phyloP scores from a whole-genome alignment of 495 filamentous ascomycete genomes.

The Aspergillus mulundensis region DNA sequence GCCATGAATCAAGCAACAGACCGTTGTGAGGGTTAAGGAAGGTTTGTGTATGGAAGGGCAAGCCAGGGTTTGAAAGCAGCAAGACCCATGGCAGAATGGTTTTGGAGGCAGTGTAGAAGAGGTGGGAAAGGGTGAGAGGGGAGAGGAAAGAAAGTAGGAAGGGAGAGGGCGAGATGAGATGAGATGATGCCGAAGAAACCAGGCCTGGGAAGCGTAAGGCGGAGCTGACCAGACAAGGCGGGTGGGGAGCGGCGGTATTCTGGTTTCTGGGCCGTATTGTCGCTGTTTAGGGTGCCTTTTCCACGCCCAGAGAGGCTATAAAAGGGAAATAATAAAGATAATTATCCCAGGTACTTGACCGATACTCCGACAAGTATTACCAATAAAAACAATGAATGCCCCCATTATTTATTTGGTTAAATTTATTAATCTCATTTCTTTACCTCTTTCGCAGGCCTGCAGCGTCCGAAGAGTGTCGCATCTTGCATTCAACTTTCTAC shows the following conservation, averaged over 20 bases:
- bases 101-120: slow-evolving; percentile 7
- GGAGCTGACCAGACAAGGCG: slow-evolving; percentile 13
- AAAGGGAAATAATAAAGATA: slow-evolving; percentile 9
- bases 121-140: slow-evolving; percentile 11
- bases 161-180: slow-evolving; percentile 25
- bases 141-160: slow-evolving; percentile 17
- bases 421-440: slow-evolving; percentile 12
- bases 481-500: neutral
- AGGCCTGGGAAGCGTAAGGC: slow-evolving; percentile 22
- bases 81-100: slow-evolving; percentile 25
- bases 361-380: slow-evolving; percentile 1
- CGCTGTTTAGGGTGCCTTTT: slow-evolving; percentile 16
- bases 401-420: neutral
- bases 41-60: slow-evolving; percentile 24
- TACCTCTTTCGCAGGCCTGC: slow-evolving; percentile 15
- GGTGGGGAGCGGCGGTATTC: slow-evolving; percentile 24
- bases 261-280: neutral
- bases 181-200: slow-evolving; percentile 29
- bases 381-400: slow-evolving; percentile 8
- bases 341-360: slow-evolving; percentile 2
- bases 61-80: slow-evolving; percentile 18
- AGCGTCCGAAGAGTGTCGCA: slow-evolving; percentile 5
- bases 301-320: slow-evolving; percentile 10
- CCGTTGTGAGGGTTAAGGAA: slow-evolving; percentile 18
- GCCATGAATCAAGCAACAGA: slow-evolving; percentile 38